Conservation (phyloP, 345 rosid genomes). For the Populus davidiana region DNA sequence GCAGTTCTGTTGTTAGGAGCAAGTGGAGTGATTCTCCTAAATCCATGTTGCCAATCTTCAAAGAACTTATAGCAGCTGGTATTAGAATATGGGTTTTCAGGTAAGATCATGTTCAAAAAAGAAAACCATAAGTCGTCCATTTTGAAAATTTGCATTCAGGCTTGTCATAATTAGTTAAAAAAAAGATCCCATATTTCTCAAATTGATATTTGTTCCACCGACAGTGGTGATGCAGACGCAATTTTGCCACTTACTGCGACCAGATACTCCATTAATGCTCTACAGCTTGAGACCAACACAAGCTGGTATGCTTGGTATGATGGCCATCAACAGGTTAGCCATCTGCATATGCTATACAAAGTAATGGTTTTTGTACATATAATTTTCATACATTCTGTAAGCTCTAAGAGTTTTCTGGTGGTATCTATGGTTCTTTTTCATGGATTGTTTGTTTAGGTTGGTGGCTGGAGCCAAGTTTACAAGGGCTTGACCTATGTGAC, state of each 20-base stretch:
- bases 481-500: slow-evolving; percentile 50
- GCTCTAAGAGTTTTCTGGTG: background rate
- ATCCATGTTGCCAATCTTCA: slow-evolving; percentile 70
- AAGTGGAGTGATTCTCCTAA: slow-evolving; percentile 80
- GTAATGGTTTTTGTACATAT: background rate
- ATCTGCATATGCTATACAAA: background rate
- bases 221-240: slow-evolving; percentile 66
- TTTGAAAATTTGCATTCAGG: background rate
- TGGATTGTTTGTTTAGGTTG: slow-evolving; percentile 36
- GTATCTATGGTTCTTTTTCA: background rate
- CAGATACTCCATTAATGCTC: slow-evolving; percentile 45
- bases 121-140: background rate
- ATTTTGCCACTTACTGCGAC: slow-evolving; percentile 61
- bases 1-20: slow-evolving; percentile 45
- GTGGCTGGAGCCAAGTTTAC: slow-evolving; percentile 60
- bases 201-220: background rate
- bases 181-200: no score
- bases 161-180: background rate
- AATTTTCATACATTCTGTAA: background rate
- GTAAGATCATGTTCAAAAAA: slow-evolving; percentile 22
- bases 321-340: slow-evolving; percentile 31
- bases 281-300: slow-evolving; percentile 30
- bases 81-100: slow-evolving; percentile 86
- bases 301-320: slow-evolving; percentile 63
- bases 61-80: slow-evolving; percentile 55